A percentile compares a stretch with the other conserved stretches of the same genome.
Conservation (phyloP, 176 grass and related monocot species). For the Urochloa ruziziensis region DNA sequence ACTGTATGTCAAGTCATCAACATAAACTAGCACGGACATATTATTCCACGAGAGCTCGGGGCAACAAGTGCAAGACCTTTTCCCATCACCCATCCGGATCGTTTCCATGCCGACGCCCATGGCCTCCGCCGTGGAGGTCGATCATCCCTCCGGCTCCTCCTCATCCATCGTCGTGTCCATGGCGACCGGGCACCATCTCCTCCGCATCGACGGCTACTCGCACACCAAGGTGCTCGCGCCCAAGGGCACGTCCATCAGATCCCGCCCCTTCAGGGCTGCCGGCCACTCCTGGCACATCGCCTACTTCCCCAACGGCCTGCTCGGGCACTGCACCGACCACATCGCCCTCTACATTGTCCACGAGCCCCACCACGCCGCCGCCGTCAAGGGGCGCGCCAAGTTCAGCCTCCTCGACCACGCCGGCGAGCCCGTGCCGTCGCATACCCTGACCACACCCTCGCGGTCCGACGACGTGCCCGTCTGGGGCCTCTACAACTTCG, state of each 20-base stretch:
- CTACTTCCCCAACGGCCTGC: background rate
- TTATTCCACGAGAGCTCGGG: too few species aligned
- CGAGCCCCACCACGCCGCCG: background rate
- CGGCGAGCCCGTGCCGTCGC: background rate
- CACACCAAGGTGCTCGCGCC: background rate
- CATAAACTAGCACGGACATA: too few species aligned
- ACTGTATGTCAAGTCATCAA: too few species aligned
- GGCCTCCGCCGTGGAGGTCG: too few species aligned
- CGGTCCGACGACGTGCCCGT: background rate
- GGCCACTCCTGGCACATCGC: background rate
- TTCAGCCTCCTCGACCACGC: constrained; percentile 12
- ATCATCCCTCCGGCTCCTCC: background rate
- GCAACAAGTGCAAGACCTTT: too few species aligned
- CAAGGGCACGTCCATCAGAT: background rate
- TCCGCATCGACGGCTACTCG: background rate
- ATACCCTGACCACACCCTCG: too few species aligned
- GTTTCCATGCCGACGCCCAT: background rate
- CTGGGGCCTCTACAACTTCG: background rate
- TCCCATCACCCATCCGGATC: too few species aligned
- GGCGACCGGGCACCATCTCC: background rate
- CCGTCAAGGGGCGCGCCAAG: background rate
- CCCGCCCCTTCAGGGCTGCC: background rate
- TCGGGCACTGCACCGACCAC: background rate
- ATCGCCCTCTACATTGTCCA: too few species aligned
- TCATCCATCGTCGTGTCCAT: background rate